A percentile compares a stretch with the other conserved stretches of the same genome.
These are phyloP conservation scores for Blastobotrys arbuscula DNA, from an alignment of 1,139 yeast species.

Conservation along the genomic window DNA sequence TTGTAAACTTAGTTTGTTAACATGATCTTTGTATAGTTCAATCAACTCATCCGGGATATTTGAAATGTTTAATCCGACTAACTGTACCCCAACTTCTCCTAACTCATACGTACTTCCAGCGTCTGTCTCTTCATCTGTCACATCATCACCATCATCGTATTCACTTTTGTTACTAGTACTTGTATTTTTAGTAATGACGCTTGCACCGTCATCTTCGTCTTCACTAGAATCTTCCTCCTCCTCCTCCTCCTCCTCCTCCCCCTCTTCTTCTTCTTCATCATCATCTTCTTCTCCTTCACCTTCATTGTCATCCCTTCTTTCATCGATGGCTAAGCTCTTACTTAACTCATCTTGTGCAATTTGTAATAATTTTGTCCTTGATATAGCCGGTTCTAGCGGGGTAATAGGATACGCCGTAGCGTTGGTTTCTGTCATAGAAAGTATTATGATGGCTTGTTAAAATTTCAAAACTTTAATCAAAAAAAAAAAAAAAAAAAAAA, in stretches of 20 bases:
- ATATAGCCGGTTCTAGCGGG: conserved; percentile 18
- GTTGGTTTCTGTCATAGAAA: conserved; percentile 11
- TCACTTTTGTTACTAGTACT: not conserved
- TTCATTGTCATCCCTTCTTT: not conserved
- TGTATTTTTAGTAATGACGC: not conserved
- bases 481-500: too few species aligned
- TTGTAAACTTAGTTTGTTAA: conserved; percentile 51
- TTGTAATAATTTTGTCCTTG: conserved; percentile 18
- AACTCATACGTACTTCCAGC: conserved; percentile 10
- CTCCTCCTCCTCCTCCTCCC: not conserved
- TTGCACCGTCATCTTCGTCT: conserved; percentile 9
- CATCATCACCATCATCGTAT: conserved; percentile 7
- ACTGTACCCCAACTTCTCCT: conserved; percentile 20
- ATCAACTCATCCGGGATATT: conserved; percentile 38
- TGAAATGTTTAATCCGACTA: conserved; percentile 35
- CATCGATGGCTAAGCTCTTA: not conserved
- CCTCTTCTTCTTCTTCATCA: conserved; percentile 2
- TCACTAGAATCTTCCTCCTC: not conserved
- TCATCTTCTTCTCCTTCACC: not conserved
- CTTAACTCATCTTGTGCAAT: conserved; percentile 21
- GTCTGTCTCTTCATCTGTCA: conserved; percentile 13
- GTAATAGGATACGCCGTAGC: conserved; percentile 11
- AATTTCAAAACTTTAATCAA: too few species aligned
- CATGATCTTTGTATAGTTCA: conserved; percentile 35
- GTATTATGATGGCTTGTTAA: too few species aligned